Evolutionary conservation across 139 green algal genomes (phyloP).

Genomic region (Dunaliella primolecta): DNA sequence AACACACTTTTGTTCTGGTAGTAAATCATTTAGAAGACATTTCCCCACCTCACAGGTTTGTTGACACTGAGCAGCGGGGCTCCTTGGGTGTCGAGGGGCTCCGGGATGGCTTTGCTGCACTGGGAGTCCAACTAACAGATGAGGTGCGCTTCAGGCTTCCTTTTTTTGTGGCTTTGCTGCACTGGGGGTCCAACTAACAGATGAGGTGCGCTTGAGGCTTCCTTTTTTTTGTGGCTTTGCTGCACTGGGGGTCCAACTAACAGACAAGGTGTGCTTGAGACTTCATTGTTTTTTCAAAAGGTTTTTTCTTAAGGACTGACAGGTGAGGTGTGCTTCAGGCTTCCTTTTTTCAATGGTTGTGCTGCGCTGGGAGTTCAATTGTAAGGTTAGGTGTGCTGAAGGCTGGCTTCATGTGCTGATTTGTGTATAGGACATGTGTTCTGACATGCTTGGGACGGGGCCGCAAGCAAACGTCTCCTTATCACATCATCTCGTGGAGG

Average conservation of each 20-base stretch:
- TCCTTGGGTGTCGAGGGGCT: constrained; percentile 24
- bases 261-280: background rate
- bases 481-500: no score
- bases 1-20: no score
- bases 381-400: background rate
- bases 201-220: background rate
- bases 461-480: no score
- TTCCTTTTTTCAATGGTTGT: background rate
- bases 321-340: background rate
- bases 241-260: background rate
- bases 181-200: background rate
- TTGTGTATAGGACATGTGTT: no score
- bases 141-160: background rate
- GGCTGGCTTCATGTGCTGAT: no score
- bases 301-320: background rate
- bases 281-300: background rate
- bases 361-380: background rate
- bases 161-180: background rate
- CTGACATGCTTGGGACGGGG: no score
- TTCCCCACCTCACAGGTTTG: no score
- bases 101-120: constrained; percentile 26
- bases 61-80: constrained; percentile 31
- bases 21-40: no score
- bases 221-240: background rate
- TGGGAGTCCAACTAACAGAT: constrained; percentile 27